Conservation (phyloP, 257 asterid species). For the Euphrasia confusa region DNA sequence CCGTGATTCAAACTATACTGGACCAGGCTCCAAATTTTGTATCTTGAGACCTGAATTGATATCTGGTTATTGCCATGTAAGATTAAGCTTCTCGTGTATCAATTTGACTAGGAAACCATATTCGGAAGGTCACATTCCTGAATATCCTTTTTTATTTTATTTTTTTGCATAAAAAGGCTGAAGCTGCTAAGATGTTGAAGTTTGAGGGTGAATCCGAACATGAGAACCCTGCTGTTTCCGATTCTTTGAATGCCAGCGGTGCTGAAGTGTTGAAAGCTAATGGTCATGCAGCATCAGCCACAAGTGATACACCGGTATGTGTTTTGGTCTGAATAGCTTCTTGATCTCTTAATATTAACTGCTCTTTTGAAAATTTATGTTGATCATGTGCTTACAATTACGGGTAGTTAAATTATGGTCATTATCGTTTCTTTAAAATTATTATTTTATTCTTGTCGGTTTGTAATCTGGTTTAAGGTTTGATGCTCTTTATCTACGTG, state of each 20-base stretch:
- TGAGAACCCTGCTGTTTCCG: conserved; percentile 32
- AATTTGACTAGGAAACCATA: conserved; percentile 6
- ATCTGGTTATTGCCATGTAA: conserved; percentile 64
- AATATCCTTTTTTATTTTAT: conserved; percentile 17
- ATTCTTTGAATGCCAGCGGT: conserved; percentile 34
- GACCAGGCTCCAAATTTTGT: conserved; percentile 76
- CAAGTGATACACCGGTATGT: conserved; percentile 37
- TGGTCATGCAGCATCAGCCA: conserved; percentile 30
- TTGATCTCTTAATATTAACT: conserved; percentile 10
- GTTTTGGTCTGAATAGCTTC: conserved; percentile 16
- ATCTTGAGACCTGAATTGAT: conserved; percentile 85
- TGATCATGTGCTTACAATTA: neutral
- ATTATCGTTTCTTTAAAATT: no score
- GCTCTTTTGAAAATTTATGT: neutral
- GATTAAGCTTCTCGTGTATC: conserved; percentile 16
- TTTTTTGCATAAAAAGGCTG: conserved; percentile 38
- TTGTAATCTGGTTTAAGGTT: no score
- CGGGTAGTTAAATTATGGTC: no score
- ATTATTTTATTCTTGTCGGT: no score
- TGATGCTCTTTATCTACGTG: no score
- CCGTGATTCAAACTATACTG: conserved; percentile 81
- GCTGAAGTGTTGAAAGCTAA: conserved; percentile 31
- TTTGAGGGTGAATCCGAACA: conserved; percentile 32
- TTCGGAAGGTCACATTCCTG: conserved; percentile 17
- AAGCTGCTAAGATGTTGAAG: conserved; percentile 50